Evolutionary conservation across 306 rosid species (phyloP), one percentile per base, ranked within the genome.

Genomic region (Cucurbita ficifolia): DNA sequence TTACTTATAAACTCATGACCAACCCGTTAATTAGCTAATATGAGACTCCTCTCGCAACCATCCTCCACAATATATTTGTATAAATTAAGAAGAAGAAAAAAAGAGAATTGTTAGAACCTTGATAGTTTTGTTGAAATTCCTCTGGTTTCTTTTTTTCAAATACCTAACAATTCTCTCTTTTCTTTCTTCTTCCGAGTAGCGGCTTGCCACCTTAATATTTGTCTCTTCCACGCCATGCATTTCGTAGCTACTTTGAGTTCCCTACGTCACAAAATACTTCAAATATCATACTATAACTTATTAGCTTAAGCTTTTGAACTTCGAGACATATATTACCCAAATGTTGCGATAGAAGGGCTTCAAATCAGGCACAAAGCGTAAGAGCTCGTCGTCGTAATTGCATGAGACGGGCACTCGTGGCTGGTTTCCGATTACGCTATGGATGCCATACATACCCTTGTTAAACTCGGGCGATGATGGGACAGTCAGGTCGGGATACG

Each of bases 151-250:
- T 43, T 69, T 69, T 8, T 69, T 69, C 21, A 69, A 69, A 69
- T 69, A 69, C 24, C 56, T 69, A 0, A 48, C 6, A 16, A 69
- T 69, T 17, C 73, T 69, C 12, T 69, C 57, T 51, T 69, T 69
- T 42, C 57, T 69, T 48, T 69, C 73, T 69, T 69, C 57, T 48
- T 69, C 43, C 8, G 73, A 69, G 57, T 69, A 69, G 21, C 73
- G 73, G 5, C 56, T 69, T 2, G 57, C 87, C 12, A 92, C 98
- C 63, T 90, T 92, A 69, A 83, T 84, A 50, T 81, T 85, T 0
- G 90, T 81, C 42, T 90, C 96, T 78, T 89, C 96, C 36, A 83
- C 80, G 51, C 79, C 74, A 73, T 70, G 16, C 78, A 83, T 75
- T 16, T 69, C 73, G 16, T 33, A 59, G 0, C 35, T 48, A 22